These are phyloP conservation scores for Porogramme epimiltina DNA, from an alignment of 1,284 basidiomycete genomes.

Conservation along the genomic window DNA sequence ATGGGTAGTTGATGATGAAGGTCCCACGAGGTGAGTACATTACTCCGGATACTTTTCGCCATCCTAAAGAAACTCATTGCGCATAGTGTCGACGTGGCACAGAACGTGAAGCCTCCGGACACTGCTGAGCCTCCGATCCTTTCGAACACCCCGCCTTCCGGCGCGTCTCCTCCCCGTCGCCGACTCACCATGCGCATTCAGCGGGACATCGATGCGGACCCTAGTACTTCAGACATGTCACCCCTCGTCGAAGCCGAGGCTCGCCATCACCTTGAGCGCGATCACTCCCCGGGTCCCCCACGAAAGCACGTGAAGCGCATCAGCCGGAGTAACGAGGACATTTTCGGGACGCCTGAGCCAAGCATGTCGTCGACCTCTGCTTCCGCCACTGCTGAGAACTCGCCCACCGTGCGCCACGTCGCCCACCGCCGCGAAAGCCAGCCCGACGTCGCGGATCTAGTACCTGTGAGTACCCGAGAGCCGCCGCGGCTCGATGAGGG, in stretches of 20 bases:
- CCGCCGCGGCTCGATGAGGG: slow-evolving; percentile 28
- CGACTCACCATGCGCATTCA: slow-evolving; percentile 10
- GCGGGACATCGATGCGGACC: slow-evolving; percentile 4
- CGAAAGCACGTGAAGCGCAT: slow-evolving; percentile 14
- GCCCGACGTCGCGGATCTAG: background rate
- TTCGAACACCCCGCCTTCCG: background rate
- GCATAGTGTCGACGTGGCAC: background rate
- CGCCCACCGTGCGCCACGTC: slow-evolving; percentile 10
- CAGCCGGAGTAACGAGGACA: slow-evolving; percentile 7
- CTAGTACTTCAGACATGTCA: slow-evolving; percentile 11
- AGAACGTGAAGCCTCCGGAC: background rate
- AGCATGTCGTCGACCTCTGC: background rate
- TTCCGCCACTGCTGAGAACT: background rate
- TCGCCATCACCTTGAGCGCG: slow-evolving; percentile 4
- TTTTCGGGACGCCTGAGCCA: slow-evolving; percentile 16
- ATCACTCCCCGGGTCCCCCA: slow-evolving; percentile 4
- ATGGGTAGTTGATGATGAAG: no score
- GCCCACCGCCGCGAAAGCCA: slow-evolving; percentile 4
- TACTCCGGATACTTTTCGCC: background rate
- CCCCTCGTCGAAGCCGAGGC: slow-evolving; percentile 12
- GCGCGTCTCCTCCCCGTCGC: slow-evolving; percentile 11
- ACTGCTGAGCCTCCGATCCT: background rate
- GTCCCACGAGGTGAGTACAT: no score
- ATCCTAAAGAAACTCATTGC: background rate
- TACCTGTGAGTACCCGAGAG: slow-evolving; percentile 9